phyloP scores from a whole-genome alignment of 1,284 basidiomycete species.

The Veloboletus limbatus region DNA sequence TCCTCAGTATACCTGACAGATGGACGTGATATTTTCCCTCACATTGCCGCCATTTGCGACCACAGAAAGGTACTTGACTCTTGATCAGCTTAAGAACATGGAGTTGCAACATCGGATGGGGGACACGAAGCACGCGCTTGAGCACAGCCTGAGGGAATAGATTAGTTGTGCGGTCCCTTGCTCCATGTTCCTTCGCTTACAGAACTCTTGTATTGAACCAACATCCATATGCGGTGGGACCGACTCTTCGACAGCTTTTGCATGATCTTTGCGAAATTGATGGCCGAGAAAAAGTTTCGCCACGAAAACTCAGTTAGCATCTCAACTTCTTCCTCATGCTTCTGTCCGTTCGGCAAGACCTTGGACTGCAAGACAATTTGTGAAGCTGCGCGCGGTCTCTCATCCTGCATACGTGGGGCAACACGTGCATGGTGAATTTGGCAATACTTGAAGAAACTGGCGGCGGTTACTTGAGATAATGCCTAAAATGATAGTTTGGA shows the following conservation, averaged over 20 bases:
- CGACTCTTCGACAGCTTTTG: slow-evolving; percentile 97
- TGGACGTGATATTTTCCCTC: slow-evolving; percentile 26
- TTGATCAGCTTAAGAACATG: slow-evolving; percentile 99
- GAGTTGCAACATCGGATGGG: slow-evolving; percentile 91
- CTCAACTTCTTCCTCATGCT: slow-evolving; percentile 83
- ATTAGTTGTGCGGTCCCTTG: slow-evolving; percentile 7
- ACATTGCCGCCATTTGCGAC: slow-evolving; percentile 98
- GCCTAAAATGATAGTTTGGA: slow-evolving; percentile 1
- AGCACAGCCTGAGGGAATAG: slow-evolving; percentile 71
- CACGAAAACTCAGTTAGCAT: slow-evolving; percentile 93
- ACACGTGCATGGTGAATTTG: slow-evolving; percentile 69
- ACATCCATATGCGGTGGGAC: slow-evolving; percentile 91
- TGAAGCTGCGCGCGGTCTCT: slow-evolving; percentile 54
- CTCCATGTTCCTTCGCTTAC: slow-evolving; percentile 45
- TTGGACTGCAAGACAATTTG: slow-evolving; percentile 55
- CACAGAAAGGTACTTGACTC: slow-evolving; percentile 98
- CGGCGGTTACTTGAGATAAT: slow-evolving; percentile 13
- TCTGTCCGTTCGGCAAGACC: slow-evolving; percentile 64
- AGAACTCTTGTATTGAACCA: slow-evolving; percentile 98
- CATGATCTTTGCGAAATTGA: slow-evolving; percentile 98
- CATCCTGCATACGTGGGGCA: slow-evolving; percentile 55
- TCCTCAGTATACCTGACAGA: slow-evolving; percentile 14
- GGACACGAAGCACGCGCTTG: slow-evolving; percentile 91
- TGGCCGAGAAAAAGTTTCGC: slow-evolving; percentile 97
- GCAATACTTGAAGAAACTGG: slow-evolving; percentile 95